phyloP scores from a whole-genome alignment of 176 grass and related monocot genomes.

The Eleusine coracana region DNA sequence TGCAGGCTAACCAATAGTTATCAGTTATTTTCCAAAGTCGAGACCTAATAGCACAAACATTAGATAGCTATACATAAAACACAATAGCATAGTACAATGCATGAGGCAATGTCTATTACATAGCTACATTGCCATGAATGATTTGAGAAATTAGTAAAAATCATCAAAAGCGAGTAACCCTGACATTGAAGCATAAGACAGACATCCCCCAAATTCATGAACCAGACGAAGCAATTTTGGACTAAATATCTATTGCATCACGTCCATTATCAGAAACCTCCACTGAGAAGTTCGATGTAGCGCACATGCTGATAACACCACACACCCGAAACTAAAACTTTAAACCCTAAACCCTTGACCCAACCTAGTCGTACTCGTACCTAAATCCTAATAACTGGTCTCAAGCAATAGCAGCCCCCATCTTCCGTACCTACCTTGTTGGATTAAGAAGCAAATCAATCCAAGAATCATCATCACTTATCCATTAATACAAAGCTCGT shows the following conservation, averaged over 20 bases:
- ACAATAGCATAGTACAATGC: background rate
- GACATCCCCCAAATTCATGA: slow-evolving; percentile 16
- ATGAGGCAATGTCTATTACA: background rate
- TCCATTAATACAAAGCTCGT: background rate
- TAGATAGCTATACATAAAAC: background rate
- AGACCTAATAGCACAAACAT: background rate
- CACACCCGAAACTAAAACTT: background rate
- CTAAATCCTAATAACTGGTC: background rate
- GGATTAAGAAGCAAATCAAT: background rate
- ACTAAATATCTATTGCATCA: background rate
- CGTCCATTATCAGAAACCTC: background rate
- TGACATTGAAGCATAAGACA: background rate
- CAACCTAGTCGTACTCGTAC: background rate
- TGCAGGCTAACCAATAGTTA: background rate
- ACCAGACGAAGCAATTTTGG: slow-evolving; percentile 4
- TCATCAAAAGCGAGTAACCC: background rate
- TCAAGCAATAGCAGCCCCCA: background rate
- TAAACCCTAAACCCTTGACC: slow-evolving; percentile 26
- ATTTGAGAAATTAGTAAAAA: background rate
- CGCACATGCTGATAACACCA: background rate
- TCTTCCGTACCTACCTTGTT: background rate
- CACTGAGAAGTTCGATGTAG: background rate
- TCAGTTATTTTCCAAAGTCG: background rate
- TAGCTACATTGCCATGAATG: background rate
- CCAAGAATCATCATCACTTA: background rate